phyloP scores from a whole-genome alignment of 441 rosid genomes.

The Cnidoscolus chayamansa region DNA sequence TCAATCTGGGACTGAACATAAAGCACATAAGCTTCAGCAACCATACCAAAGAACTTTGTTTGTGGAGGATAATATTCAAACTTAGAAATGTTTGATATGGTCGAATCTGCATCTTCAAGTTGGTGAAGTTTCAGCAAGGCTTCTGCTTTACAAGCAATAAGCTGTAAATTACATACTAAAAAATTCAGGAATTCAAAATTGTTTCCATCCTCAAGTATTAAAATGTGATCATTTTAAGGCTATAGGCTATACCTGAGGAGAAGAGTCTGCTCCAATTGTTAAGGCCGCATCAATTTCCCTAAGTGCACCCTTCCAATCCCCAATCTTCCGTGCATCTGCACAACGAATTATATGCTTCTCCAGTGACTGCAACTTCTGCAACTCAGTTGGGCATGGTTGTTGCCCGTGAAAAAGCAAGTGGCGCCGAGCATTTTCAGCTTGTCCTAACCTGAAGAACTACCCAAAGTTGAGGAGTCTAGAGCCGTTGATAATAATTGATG shows the following conservation, averaged over 20 bases:
- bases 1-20: constrained; percentile 63
- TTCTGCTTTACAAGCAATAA: constrained; percentile 67
- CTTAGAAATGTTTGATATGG: constrained; percentile 38
- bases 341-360: constrained; percentile 62
- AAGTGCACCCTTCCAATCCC: constrained; percentile 61
- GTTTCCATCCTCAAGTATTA: neutral
- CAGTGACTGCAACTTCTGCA: constrained; percentile 54
- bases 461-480: neutral
- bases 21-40: constrained; percentile 49
- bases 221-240: constrained; percentile 4
- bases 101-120: constrained; percentile 58
- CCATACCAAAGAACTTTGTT: constrained; percentile 53
- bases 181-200: constrained; percentile 33
- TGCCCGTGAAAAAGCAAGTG: constrained; percentile 48
- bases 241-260: constrained; percentile 53
- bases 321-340: constrained; percentile 43
- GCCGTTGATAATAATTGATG: neutral
- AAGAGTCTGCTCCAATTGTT: constrained; percentile 63
- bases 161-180: constrained; percentile 52
- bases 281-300: constrained; percentile 61
- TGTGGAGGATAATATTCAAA: constrained; percentile 35
- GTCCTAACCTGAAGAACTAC: constrained; percentile 56
- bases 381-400: constrained; percentile 40
- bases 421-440: constrained; percentile 53
- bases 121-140: constrained; percentile 58